These are phyloP conservation scores for Yamadazyma tumulicola DNA, from an alignment of 805 yeast species.

Conservation along the genomic window DNA sequence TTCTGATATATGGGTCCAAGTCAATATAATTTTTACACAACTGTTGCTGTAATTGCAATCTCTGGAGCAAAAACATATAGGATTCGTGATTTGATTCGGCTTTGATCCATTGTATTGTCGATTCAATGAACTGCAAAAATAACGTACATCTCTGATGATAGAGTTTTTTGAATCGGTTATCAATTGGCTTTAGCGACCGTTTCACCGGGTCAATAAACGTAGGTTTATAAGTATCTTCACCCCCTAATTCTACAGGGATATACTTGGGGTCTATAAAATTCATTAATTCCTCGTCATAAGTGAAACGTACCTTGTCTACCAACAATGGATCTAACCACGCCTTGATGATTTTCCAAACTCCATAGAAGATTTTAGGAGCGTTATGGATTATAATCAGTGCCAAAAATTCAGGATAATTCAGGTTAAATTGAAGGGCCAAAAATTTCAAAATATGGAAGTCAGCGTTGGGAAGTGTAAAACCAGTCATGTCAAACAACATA, in stretches of 20 bases:
- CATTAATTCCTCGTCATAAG: conserved; percentile 64
- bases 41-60: conserved; percentile 48
- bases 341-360: conserved; percentile 86
- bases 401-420: conserved; percentile 89
- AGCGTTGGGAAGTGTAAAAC: conserved; percentile 82
- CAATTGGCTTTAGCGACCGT: conserved; percentile 39
- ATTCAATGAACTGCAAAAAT: conserved; percentile 48
- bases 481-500: conserved; percentile 77
- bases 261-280: conserved; percentile 53
- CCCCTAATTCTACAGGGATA: conserved; percentile 71
- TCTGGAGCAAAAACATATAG: conserved; percentile 44
- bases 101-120: conserved; percentile 75
- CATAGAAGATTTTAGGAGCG: conserved; percentile 94
- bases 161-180: conserved; percentile 26
- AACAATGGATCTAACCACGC: conserved; percentile 95
- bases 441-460: conserved; percentile 87
- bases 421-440: conserved; percentile 80
- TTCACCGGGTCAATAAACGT: conserved; percentile 55
- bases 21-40: conserved; percentile 59
- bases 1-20: conserved; percentile 77
- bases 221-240: conserved; percentile 54
- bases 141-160: conserved; percentile 41
- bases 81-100: conserved; percentile 47
- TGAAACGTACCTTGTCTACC: conserved; percentile 80
- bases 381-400: conserved; percentile 81